Conservation (phyloP, 768 basidiomycete species). For the Kwoniella sp. region DNA sequence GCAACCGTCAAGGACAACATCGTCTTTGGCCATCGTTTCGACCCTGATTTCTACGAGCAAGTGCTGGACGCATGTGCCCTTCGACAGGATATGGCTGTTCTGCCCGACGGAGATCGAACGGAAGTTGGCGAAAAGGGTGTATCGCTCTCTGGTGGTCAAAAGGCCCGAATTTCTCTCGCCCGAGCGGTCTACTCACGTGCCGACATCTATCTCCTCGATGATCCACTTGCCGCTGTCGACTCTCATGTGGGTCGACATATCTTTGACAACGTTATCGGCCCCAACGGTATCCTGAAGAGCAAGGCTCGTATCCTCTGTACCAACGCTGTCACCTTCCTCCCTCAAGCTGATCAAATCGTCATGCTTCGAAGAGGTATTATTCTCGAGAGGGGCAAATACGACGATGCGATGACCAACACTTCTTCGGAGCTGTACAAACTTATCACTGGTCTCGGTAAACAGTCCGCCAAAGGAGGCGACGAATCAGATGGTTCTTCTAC, state of each 20-base stretch:
- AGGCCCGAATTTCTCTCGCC: slow-evolving; percentile 60
- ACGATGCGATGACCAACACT: slow-evolving; percentile 61
- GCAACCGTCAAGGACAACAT: slow-evolving; percentile 88
- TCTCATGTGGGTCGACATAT: slow-evolving; percentile 49
- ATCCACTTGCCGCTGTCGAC: slow-evolving; percentile 71
- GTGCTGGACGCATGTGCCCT: slow-evolving; percentile 74
- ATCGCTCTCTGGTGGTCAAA: slow-evolving; percentile 52
- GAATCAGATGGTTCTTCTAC: slow-evolving; percentile 41
- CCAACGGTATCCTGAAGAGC: slow-evolving; percentile 73
- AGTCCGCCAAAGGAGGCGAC: slow-evolving; percentile 40
- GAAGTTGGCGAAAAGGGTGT: slow-evolving; percentile 57
- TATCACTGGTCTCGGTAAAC: slow-evolving; percentile 59
- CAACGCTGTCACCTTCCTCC: slow-evolving; percentile 81
- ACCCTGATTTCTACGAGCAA: slow-evolving; percentile 61
- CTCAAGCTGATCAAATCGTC: slow-evolving; percentile 71
- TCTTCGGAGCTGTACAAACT: slow-evolving; percentile 73
- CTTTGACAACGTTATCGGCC: slow-evolving; percentile 81
- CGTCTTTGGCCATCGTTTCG: slow-evolving; percentile 83
- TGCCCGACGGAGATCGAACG: slow-evolving; percentile 71
- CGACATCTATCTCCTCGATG: slow-evolving; percentile 87
- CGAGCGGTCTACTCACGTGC: slow-evolving; percentile 84
- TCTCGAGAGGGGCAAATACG: slow-evolving; percentile 71
- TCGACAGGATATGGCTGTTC: slow-evolving; percentile 72
- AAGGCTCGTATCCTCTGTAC: slow-evolving; percentile 86
- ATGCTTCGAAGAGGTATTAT: slow-evolving; percentile 82